Conservation (phyloP, 2,329 filamentous ascomycete species). For the Paecilomyces niveus region DNA sequence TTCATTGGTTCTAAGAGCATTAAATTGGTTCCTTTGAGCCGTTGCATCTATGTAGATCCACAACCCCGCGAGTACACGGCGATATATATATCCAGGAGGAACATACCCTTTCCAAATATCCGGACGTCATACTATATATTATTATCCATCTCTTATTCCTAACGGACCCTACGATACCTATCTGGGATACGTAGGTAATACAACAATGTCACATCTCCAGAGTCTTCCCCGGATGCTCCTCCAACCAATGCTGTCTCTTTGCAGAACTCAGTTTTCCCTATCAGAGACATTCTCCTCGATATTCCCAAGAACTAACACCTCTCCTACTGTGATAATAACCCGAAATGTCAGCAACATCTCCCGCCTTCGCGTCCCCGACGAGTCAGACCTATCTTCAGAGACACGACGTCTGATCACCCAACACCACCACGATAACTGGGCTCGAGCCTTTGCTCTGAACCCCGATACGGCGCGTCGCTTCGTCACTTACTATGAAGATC, state of each 20-base stretch:
- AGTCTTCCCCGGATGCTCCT: background rate
- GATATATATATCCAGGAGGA: background rate
- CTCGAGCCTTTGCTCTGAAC: background rate
- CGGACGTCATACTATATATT: background rate
- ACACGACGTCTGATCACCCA: background rate
- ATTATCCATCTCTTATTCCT: background rate
- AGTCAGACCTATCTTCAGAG: background rate
- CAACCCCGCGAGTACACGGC: background rate
- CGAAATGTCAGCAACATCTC: conserved; percentile 1
- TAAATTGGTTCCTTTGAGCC: background rate
- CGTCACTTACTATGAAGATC: background rate
- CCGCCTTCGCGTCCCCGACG: background rate
- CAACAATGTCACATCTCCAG: background rate
- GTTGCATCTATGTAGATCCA: background rate
- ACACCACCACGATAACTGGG: background rate
- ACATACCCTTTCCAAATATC: background rate
- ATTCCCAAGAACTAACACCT: background rate
- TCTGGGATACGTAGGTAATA: background rate
- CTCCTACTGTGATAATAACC: background rate
- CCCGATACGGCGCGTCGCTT: background rate
- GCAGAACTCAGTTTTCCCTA: background rate
- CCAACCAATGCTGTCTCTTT: background rate
- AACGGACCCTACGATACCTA: background rate
- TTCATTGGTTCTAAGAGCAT: background rate
- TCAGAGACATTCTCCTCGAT: background rate